Evolutionary conservation across 163 green algal genomes (phyloP), one percentile per base, ranked within the genome.

Genomic region (Scenedesmus sp.): DNA sequence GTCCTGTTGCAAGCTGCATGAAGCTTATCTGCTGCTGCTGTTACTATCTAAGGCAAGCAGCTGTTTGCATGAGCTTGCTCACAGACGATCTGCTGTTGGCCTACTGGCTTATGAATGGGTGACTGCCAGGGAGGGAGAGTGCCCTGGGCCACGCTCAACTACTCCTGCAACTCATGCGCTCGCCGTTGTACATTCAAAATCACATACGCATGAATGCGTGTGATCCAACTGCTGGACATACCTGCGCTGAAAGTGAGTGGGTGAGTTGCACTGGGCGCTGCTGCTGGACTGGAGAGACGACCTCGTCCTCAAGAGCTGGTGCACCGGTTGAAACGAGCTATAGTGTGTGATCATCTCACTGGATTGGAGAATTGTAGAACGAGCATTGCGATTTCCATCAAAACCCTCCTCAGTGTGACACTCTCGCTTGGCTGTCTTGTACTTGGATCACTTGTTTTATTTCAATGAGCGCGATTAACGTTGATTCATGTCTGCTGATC

Each of bases 371-470:
- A 76, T 34, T 76, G 66, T 34, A 76, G 66, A 76, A 13, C 66
- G 26, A 13, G 64, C 12, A 46, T 46, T 46, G 34, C 34, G 34
- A 46, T 79, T 5, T 23, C 4, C 46, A 79, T 79, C 70, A 79
- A 79, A 79, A 79, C 70, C 70, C 70, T 79, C 23, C 70, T 46
- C 34, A 46, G 34, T 79, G 70, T 79, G 70, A 79, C 70, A 79
- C 20, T 23, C 23, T 79, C 13, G 70, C 20, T 13, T 23, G 46
- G 46, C 10, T 52, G 34, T 52, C 70, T 16, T 46, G 70, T 18
- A 23, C 3, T 79, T 52, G 2, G 70, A 79, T 79, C 70, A 23
- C 70, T 6, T 52, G 23, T 3, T 52, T 79, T 7, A 5, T 79
- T 52, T 13, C 2, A 79, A 8, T 13, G 2, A 26, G 16, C 26